These are phyloP conservation scores for Scytalidium sp. DNA, from an alignment of 2,329 filamentous ascomycete species.

Conservation along the genomic window DNA sequence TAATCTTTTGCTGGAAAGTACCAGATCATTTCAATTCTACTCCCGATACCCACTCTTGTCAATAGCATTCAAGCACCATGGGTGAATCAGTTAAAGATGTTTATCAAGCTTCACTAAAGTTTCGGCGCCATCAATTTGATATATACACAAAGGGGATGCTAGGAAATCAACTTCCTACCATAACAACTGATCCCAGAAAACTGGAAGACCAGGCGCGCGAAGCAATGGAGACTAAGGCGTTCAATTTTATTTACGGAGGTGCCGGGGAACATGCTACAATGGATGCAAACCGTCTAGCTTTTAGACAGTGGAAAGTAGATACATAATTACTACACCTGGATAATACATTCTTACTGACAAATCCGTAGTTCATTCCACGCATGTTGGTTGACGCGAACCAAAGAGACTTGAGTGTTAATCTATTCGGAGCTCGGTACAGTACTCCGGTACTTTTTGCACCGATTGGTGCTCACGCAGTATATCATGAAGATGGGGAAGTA, in stretches of 20 bases:
- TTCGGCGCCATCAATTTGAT: conserved; percentile 16
- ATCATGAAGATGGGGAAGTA: conserved; percentile 63
- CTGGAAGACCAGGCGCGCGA: conserved; percentile 53
- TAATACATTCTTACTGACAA: neutral
- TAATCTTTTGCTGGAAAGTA: too few species aligned
- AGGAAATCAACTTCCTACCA: conserved; percentile 41
- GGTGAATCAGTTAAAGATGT: neutral
- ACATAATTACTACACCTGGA: neutral
- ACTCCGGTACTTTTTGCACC: conserved; percentile 61
- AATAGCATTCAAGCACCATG: neutral
- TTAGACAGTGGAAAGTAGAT: conserved; percentile 59
- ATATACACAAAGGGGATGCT: conserved; percentile 53
- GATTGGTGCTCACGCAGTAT: conserved; percentile 66
- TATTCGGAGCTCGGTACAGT: conserved; percentile 51
- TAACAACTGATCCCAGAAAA: conserved; percentile 57
- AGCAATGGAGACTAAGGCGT: conserved; percentile 44
- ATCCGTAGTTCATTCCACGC: conserved; percentile 39
- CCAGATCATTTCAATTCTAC: too few species aligned
- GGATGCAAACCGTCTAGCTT: conserved; percentile 62
- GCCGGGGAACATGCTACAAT: conserved; percentile 60
- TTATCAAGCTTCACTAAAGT: conserved; percentile 27
- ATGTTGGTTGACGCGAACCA: conserved; percentile 56
- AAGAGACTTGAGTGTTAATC: conserved; percentile 45
- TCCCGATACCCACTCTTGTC: too few species aligned
- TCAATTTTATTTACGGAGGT: conserved; percentile 60